A percentile compares a stretch with the other conserved stretches of the same genome.
Conservation (phyloP, 176 grass and related monocot genomes). For the Eragrostis nindensis region DNA sequence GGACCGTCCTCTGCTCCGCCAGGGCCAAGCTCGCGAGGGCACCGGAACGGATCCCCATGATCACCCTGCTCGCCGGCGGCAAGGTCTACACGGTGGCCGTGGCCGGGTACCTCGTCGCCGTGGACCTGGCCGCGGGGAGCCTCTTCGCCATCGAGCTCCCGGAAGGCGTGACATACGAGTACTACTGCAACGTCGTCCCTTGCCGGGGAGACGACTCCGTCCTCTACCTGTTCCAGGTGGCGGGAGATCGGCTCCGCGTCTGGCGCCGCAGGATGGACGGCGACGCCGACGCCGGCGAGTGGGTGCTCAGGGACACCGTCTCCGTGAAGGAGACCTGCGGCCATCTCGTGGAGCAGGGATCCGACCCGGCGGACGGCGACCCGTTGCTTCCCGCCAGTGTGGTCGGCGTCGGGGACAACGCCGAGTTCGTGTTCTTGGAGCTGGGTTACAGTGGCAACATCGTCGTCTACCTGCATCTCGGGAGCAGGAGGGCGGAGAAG, state of each 20-base stretch:
- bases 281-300: neutral
- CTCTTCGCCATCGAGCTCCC: neutral
- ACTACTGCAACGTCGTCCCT: neutral
- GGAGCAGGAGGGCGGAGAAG: neutral
- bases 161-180: neutral
- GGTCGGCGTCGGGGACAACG: neutral
- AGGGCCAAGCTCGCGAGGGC: neutral
- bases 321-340: neutral
- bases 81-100: neutral
- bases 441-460: neutral
- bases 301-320: neutral
- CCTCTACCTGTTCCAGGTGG: neutral
- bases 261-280: neutral
- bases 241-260: neutral
- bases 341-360: neutral
- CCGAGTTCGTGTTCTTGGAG: neutral
- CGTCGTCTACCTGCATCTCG: neutral
- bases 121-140: neutral
- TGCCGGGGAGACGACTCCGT: neutral
- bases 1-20: neutral
- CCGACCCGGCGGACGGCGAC: neutral
- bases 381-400: neutral
- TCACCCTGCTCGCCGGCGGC: neutral
- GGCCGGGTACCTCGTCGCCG: neutral
- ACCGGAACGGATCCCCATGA: neutral